Base-by-base conservation (phyloP, 371 early-diverging fungal species). In the Rhizopus stolonifer region DNA sequence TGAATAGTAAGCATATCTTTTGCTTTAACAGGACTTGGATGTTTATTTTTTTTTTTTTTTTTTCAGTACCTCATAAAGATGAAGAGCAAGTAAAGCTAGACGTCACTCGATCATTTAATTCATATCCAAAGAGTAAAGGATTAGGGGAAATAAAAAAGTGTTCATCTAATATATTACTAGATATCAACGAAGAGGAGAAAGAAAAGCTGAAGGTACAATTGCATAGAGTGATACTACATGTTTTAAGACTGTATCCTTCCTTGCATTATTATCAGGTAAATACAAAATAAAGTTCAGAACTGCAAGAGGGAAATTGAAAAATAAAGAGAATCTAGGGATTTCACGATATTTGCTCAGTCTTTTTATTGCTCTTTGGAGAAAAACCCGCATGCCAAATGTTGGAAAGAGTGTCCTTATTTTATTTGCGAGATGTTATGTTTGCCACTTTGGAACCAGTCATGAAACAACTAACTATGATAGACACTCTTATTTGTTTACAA, bases 251-350 rank as follows among this genome's bases (percentile, higher is more conserved):
- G 6, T 69, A 85, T 56, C 81, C 86, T 3, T 68, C 67, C 6
- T 67, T 90, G 14, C 71, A 82, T 54, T 88, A 88, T 57, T 88
- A 86, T 50, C 89, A 89, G 69, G 88, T 78, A 58, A 32, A 44
- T 13, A 22, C 21, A 25, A 7, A 47, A 43, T 11, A 38, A 4
- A 29, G 7, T 10, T n/a, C n/a, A n/a, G n/a, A n/a, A n/a, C n/a
- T n/a, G n/a, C n/a, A n/a, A n/a, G n/a, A n/a, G n/a, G n/a, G n/a
- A n/a, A n/a, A n/a, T n/a, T n/a, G n/a, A n/a, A 23, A 19, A 5
- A 13, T 19, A 52, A 4, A 4, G 31, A 31, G 8, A 11, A 23
- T 19, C n/a, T 56, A 83, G 84, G 89, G 91, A 2, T 87, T 83
- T 56, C 89, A 91, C 57, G 89, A 89, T 62, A 72, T 91, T 2